Base-by-base conservation (phyloP, 495 filamentous ascomycete genomes). In the Neurospora pannonica region DNA sequence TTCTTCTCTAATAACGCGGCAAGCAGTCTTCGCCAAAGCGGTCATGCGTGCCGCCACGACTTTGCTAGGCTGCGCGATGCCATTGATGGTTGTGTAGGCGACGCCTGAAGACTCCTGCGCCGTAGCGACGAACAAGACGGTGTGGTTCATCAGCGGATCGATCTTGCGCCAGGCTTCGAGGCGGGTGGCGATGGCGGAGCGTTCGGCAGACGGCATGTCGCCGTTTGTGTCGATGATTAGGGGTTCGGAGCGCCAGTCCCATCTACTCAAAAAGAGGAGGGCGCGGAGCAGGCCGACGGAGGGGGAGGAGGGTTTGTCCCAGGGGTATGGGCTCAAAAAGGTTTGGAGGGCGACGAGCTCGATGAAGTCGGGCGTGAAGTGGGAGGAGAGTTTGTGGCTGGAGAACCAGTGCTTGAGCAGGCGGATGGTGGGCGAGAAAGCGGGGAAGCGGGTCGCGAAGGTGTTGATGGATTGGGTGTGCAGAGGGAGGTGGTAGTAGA, bases 341-440 rank as follows among this genome's bases (percentile, higher is more conserved):
- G 88, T 87, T 43, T 89, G 90, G 7, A 90, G 86, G 17, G 89
- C 91, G 46, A 96, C 81, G 40, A 98, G 87, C 82, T 99, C 96
- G 72, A 97, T 87, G 38, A 97, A 81, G 78, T 95, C 94, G 28
- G 94, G 90, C 38, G 85, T 86, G 78, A 98, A 84, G 76, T 97
- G 92, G 38, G 84, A 85, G 0, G 88, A 86, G 28, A 99, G 89
- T 54, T 96, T 90, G 76, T 99, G 96, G 2, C 87, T 87, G 76
- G 89, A 88, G 78, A 97, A 96, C 96, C 96, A 99, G 76, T 89
- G 86, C 82, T 98, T 98, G 42, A 93, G 84, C 6, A 98, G 86
- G n/a, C 95, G 92, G 72, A 97, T 92, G 5, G 93, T 92, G 2
- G 93, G 89, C 19, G 94, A 96, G 43, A 99, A 82, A 7, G 92